Evolutionary conservation across 257 asterid genomes (phyloP).

Genomic region (Ilex asprella): DNA sequence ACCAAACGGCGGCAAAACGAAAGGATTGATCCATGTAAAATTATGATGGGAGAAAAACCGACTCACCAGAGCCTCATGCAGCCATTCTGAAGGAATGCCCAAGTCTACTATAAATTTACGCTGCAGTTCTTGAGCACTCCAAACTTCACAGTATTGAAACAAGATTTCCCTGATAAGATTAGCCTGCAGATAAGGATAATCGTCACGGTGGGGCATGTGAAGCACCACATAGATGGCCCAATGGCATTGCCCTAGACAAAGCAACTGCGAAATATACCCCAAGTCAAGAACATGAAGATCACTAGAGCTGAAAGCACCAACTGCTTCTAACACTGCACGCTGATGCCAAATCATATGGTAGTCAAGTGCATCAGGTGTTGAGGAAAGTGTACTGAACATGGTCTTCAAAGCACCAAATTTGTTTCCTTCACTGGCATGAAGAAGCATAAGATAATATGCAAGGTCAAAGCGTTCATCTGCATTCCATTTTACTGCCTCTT

Average conservation of each 20-base stretch:
- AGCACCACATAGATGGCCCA: constrained; percentile 97
- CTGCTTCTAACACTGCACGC: constrained; percentile 89
- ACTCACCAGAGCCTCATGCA: constrained; percentile 96
- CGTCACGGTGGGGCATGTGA: constrained; percentile 87
- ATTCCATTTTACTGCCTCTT: constrained; percentile 37
- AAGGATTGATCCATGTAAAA: constrained; percentile 8
- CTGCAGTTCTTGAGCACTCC: constrained; percentile 71
- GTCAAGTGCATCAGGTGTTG: constrained; percentile 95
- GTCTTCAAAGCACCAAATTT: constrained; percentile 69
- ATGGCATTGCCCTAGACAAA: constrained; percentile 84
- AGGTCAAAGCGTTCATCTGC: constrained; percentile 65
- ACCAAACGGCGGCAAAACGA: neutral
- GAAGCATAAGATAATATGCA: constrained; percentile 89
- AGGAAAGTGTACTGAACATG: constrained; percentile 91
- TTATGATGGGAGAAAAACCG: constrained; percentile 7
- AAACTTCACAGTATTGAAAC: constrained; percentile 82
- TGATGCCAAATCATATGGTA: constrained; percentile 99
- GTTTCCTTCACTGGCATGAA: constrained; percentile 79
- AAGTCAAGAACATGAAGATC: constrained; percentile 94
- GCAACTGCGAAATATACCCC: constrained; percentile 88
- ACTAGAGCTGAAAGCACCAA: constrained; percentile 74
- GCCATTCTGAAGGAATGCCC: constrained; percentile 87
- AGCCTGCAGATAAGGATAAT: constrained; percentile 77
- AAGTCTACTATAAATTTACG: constrained; percentile 71
- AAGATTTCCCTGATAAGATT: constrained; percentile 76